Percentiles rank a stretch among this genome's conserved stretches.
Conservation (phyloP, 805 yeast genomes). For the Yueomyces sp. region DNA sequence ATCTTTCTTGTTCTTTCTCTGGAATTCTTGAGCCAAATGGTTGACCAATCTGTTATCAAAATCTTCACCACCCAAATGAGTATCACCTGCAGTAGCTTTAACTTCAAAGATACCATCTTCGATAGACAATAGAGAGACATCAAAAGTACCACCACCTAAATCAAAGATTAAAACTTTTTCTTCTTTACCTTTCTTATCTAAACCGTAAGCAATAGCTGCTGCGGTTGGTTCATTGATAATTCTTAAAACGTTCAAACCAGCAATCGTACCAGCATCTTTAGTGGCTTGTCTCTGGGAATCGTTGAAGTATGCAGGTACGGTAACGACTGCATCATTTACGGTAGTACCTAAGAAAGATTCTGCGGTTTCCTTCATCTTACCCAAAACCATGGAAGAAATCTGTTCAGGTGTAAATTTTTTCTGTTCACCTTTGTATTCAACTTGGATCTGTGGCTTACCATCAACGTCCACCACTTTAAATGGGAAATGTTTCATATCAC, state of each 20-base stretch:
- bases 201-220: slow-evolving; percentile 98
- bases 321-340: slow-evolving; percentile 80
- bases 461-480: slow-evolving; percentile 62
- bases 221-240: slow-evolving; percentile 31
- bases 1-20: slow-evolving; percentile 95
- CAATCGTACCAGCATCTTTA: slow-evolving; percentile 64
- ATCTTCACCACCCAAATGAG: slow-evolving; percentile 32
- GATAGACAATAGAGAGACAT: slow-evolving; percentile 83
- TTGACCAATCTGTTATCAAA: slow-evolving; percentile 91
- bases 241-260: slow-evolving; percentile 84
- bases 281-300: no score
- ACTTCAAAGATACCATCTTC: slow-evolving; percentile 96
- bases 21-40: slow-evolving; percentile 89
- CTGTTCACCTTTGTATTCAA: slow-evolving; percentile 76
- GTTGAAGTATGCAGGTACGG: no score
- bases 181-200: slow-evolving; percentile 54
- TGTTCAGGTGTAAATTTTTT: slow-evolving; percentile 91
- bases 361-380: slow-evolving; percentile 44
- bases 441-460: slow-evolving; percentile 81
- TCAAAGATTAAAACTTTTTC: slow-evolving; percentile 21
- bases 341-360: slow-evolving; percentile 76
- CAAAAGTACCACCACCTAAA: slow-evolving; percentile 35
- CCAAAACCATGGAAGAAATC: slow-evolving; percentile 68
- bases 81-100: slow-evolving; percentile 69
- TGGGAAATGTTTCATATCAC: slow-evolving; percentile 9